A percentile compares a stretch with the other conserved stretches of the same genome.
Conservation (phyloP, 1,284 basidiomycete species). For the Tilletia caries region DNA sequence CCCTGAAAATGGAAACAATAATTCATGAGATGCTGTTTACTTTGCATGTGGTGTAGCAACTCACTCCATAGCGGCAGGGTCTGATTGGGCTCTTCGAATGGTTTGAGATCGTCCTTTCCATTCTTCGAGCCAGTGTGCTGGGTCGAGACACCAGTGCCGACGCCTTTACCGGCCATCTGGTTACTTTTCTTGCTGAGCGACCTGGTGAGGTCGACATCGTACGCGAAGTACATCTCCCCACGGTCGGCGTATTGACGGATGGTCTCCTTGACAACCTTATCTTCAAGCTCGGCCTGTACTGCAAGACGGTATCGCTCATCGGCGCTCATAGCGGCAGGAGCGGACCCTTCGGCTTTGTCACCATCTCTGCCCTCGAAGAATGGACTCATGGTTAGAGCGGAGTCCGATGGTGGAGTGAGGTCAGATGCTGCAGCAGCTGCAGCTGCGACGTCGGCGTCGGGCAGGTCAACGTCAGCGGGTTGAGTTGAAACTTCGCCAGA, state of each 20-base stretch:
- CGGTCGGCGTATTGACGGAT: conserved; percentile 35
- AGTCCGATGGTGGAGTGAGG: not conserved
- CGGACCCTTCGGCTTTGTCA: not conserved
- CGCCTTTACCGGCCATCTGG: not conserved
- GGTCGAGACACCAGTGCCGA: conserved; percentile 1
- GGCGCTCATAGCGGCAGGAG: conserved; percentile 10
- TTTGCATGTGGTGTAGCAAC: not conserved
- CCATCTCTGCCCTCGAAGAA: not conserved
- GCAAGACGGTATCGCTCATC: conserved; percentile 41
- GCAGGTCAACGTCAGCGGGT: conserved; percentile 23
- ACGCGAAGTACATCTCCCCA: conserved; percentile 54
- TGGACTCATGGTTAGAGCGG: conserved; percentile 13
- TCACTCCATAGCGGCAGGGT: conserved; percentile 70
- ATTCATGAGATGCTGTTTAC: not conserved
- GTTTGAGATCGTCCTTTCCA: conserved; percentile 44
- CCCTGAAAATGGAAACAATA: conserved; percentile 41
- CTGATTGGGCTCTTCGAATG: conserved; percentile 67
- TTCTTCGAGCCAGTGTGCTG: not conserved
- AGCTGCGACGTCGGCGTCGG: conserved; percentile 15
- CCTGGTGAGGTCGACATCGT: conserved; percentile 59
- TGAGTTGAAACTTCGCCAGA: not conserved
- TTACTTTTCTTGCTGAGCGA: conserved; percentile 57
- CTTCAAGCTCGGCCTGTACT: conserved; percentile 41
- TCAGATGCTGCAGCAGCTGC: conserved; percentile 18
- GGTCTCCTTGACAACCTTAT: conserved; percentile 43